Base-by-base conservation (phyloP, 75 land plant species). In the Pinus taeda region DNA sequence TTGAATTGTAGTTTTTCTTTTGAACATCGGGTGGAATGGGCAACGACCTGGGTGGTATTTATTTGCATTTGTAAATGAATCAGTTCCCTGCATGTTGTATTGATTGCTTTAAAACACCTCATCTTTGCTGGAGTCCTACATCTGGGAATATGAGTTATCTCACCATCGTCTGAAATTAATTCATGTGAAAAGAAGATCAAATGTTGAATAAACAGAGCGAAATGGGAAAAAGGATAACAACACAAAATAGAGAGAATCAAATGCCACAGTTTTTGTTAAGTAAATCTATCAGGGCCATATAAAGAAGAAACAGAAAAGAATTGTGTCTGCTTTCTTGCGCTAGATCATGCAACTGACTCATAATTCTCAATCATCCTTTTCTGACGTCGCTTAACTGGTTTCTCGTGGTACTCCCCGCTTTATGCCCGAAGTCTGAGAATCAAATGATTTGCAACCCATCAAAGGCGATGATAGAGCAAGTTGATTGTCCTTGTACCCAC, bases 311-410 rank as follows among this genome's bases (percentile, higher is more conserved):
- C 18, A 4, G 20, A 4, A 71, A 30, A 21, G 42, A 53, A 77
- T 15, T 7, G 11, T 3, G 82, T 90, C 85, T 91, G 93, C 74
- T 92, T 92, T 65, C 94, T 81, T 14, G 94, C 92, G 75, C 94
- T 80, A 22, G 94, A 92, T 26, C 94, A 76, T 5, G 94, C 90
- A 15, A 92, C 94, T 70, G 94, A 92, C 74, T 92, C 92, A 57
- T 92, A 71, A 77, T 92, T 92, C 78, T 90, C 90, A 30, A 92
- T 92, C 87, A 88, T 89, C 56, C 94, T 81, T 71, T 81, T 87
- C 72, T 90, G 88, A 83, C 88, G 79, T 76, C 89, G 82, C 75
- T 92, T 92, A 36, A 88, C 85, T 0, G 79, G 73, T 81, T 81
- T 89, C 75, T 92, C 92, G 39, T 20, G 67, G 75, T 6, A 79